Base-by-base conservation (phyloP, 441 rosid genomes). In the Populus trichocarpa region DNA sequence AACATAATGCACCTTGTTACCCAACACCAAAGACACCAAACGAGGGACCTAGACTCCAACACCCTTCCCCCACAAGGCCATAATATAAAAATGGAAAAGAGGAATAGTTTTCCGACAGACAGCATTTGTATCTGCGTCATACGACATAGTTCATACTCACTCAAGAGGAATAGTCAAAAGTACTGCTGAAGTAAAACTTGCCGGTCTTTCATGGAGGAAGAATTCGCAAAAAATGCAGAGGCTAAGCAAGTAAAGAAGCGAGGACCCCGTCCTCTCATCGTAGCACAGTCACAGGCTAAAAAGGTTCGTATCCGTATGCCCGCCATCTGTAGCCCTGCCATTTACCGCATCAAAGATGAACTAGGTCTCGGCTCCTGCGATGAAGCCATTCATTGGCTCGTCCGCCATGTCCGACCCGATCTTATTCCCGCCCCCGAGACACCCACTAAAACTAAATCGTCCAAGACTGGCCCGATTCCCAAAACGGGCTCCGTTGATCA, bases 361-460 rank as follows among this genome's bases (percentile, higher is more conserved):
- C 68, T 71, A 33, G 76, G 79, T 71, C 66, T 70, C 53, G 64
- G 73, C 69, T 46, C 72, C 26, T 61, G 26, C 25, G 18, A 68
- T 5, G 72, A 75, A 5, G 67, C 66, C n/a, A 6, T 80, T 6
- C 76, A 66, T 8, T 80, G 79, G 82, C 82, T 80, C 32, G 3
- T 80, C 53, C 79, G 22, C 59, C 42, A 80, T 40, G 30, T 23
- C 68, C 76, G 82, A 30, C 79, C 82, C 4, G 42, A 74, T 20
- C 64, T 69, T 30, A 50, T 74, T 32, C 74, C 74, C 30, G 13
- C 46, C 46, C 11, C 36, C 42, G 9, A 26, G 28, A 30, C 35
- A 20, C 26, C 67, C 57, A 50, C n/a, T 16, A 50, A 50, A 6
- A 50, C 0, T 16, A 50, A n/a, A 42, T 71, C 75, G 0, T 33